A percentile compares a stretch with the other conserved stretches of the same genome.
phyloP scores from a whole-genome alignment of 208 protist genomes.

The Wallacemonas rigidus region DNA sequence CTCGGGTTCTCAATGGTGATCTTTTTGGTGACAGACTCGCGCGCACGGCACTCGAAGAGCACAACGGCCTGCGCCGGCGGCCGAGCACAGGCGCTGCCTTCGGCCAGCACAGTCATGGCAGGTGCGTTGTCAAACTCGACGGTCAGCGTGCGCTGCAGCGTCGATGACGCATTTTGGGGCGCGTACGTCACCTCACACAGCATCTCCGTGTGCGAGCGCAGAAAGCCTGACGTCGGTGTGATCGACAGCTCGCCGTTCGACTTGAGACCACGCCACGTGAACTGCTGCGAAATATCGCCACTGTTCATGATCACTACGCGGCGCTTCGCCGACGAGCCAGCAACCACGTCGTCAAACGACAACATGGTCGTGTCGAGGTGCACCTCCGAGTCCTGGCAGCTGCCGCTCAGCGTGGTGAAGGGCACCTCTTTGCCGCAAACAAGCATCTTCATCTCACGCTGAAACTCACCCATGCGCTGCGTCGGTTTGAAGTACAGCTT shows the following conservation, averaged over 20 bases:
- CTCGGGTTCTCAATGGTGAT: constrained; percentile 87
- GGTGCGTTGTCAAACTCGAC: constrained; percentile 85
- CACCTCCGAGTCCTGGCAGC: constrained; percentile 94
- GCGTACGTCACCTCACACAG: constrained; percentile 91
- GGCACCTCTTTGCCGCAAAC: constrained; percentile 83
- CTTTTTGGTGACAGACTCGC: constrained; percentile 60
- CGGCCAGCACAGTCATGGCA: constrained; percentile 76
- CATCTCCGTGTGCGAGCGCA: constrained; percentile 89
- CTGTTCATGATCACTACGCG: constrained; percentile 94
- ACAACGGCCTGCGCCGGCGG: constrained; percentile 69
- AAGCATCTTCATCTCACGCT: constrained; percentile 87
- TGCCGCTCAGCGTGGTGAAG: constrained; percentile 87
- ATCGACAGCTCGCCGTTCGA: constrained; percentile 76
- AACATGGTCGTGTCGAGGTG: constrained; percentile 92
- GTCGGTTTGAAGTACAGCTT: constrained; percentile 80
- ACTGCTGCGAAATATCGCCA: constrained; percentile 94
- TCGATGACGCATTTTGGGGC: constrained; percentile 45
- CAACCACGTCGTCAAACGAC: constrained; percentile 92
- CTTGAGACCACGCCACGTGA: constrained; percentile 72
- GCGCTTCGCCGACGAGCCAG: constrained; percentile 67
- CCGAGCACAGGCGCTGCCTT: constrained; percentile 79
- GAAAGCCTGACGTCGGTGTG: constrained; percentile 73
- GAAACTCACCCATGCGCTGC: constrained; percentile 88
- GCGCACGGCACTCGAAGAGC: constrained; percentile 81
- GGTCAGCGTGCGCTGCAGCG: constrained; percentile 42